Conservation (phyloP, 768 basidiomycete genomes). For the Hemileccinum impolitum region DNA sequence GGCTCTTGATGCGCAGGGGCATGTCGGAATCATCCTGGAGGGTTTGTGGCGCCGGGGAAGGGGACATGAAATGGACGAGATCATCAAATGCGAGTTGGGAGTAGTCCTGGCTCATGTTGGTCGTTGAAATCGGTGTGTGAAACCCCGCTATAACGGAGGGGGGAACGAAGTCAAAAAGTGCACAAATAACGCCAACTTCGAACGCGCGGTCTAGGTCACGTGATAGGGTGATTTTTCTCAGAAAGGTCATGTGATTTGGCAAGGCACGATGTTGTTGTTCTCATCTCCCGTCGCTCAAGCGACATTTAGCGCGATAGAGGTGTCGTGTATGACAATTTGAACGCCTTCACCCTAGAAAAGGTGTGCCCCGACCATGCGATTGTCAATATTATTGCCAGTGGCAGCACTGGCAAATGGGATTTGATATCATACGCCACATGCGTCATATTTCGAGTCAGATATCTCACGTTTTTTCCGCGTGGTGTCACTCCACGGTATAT, state of each 20-base stretch:
- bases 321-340: no score
- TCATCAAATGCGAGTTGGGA: constrained; percentile 51
- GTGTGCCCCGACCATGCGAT: no score
- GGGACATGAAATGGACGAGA: constrained; percentile 52
- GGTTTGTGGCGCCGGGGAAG: constrained; percentile 40
- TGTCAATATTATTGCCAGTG: no score
- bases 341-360: no score
- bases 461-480: no score
- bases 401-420: no score
- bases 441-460: no score
- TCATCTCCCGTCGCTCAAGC: no score
- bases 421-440: no score
- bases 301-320: no score
- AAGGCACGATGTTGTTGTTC: no score
- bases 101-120: constrained; percentile 32
- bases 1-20: constrained; percentile 17
- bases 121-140: constrained; percentile 6
- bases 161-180: constrained; percentile 28
- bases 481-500: constrained; percentile 11
- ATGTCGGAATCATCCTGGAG: constrained; percentile 19
- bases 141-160: constrained; percentile 8
- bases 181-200: constrained; percentile 33
- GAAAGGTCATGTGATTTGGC: constrained; percentile 22
- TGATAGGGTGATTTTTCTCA: constrained; percentile 25
- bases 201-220: constrained; percentile 36